Base-by-base conservation (phyloP, 2,329 filamentous ascomycete genomes). In the Septoria petroselini region DNA sequence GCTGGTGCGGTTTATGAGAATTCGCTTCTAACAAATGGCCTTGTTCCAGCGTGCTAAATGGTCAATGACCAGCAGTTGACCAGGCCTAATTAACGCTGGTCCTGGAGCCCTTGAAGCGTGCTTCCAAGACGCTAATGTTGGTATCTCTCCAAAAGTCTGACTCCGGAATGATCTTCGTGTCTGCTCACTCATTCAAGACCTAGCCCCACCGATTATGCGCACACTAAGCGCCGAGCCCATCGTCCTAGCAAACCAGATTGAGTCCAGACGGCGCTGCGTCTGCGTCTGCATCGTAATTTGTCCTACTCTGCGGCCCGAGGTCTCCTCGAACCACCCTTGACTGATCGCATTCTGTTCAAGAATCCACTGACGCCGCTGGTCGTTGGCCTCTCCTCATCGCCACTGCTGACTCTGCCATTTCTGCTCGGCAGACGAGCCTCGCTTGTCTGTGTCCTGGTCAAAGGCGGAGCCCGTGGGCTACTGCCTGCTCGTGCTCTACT, bases 291-390 rank as follows among this genome's bases (percentile, higher is more conserved):
- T 45, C 34, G 19, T 14, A 14, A 21, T 14, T 12, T 39, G 27
- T 15, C 2, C 30, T 48, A 41, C 37, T 33, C 45, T 12, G 27
- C 37, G n/a, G 33, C 60, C 48, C 52, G 40, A 18, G 52, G 48
- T 39, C 54, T 47, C 39, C 81, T 76, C 57, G 83, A 77, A 25
- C 82, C 81, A 42, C 85, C 84, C 74, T 88, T 91, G 70, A 93
- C 72, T 69, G 85, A 89, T 78, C 88, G 90, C 73, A 93, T 88
- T 47, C 88, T 81, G 44, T 81, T 86, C 54, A 94, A 68, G 55
- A 94, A 84, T 39, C 79, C 79, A 37, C 73, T 53, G 25, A 53
- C 71, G 68, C 68, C 56, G n/a, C 64, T 75, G 17, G 41, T 37
- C 11, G 37, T 49, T 21, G 47, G 48, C 73, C 59, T 67, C 65